Conservation (phyloP, 176 grass and related monocot genomes). For the Oryza meyeriana region DNA sequence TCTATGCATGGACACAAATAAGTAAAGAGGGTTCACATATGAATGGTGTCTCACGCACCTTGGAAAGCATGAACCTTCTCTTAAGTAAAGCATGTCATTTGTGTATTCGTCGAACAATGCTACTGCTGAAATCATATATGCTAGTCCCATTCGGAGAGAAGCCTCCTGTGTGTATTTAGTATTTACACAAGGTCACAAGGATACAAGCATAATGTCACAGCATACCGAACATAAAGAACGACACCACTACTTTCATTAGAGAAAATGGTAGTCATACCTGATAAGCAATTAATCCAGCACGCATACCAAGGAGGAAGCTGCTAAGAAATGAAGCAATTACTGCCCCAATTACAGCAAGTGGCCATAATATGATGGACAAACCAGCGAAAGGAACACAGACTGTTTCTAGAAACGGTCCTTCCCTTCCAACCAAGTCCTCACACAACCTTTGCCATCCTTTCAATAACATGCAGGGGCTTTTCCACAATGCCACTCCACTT, state of each 20-base stretch:
- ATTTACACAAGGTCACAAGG: background rate
- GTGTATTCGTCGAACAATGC: constrained; percentile 85
- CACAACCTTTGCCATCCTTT: constrained; percentile 91
- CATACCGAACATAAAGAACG: background rate
- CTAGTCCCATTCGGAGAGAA: constrained; percentile 71
- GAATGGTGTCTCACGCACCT: constrained; percentile 39
- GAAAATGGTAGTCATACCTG: constrained; percentile 43
- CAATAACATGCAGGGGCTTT: constrained; percentile 78
- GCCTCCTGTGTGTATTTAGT: constrained; percentile 37
- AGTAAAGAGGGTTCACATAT: constrained; percentile 3
- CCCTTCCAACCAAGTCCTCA: constrained; percentile 77
- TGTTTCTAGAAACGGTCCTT: constrained; percentile 86
- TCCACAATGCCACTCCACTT: constrained; percentile 69
- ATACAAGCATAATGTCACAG: background rate
- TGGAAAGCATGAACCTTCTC: constrained; percentile 90
- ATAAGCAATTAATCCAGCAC: constrained; percentile 62
- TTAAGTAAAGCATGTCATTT: constrained; percentile 89
- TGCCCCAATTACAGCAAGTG: constrained; percentile 62
- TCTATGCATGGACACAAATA: constrained; percentile 1
- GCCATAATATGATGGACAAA: constrained; percentile 81
- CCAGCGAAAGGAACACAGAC: constrained; percentile 85
- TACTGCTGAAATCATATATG: constrained; percentile 71
- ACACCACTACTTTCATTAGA: background rate
- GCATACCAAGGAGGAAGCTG: constrained; percentile 73
- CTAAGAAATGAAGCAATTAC: constrained; percentile 57